phyloP scores from a whole-genome alignment of 345 rosid genomes.

The Populus simonii region DNA sequence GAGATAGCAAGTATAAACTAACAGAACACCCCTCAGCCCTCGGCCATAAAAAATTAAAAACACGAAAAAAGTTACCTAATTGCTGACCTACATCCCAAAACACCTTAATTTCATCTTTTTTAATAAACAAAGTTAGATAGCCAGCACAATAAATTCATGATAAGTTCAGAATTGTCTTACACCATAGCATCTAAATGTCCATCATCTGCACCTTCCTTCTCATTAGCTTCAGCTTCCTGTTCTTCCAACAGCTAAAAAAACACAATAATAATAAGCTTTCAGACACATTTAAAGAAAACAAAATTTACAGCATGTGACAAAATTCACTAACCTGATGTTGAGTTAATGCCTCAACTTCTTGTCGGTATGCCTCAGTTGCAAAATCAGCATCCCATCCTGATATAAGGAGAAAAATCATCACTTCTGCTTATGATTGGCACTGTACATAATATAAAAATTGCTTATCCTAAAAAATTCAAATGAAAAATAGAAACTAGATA shows the following conservation, averaged over 20 bases:
- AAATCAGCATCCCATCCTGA: constrained; percentile 99
- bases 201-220: constrained; percentile 65
- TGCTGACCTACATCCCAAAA: not conserved
- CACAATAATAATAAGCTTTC: constrained; percentile 11
- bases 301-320: not conserved
- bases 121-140: constrained; percentile 3
- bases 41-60: not conserved
- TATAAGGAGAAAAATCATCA: not conserved
- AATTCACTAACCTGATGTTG: constrained; percentile 74
- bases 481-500: not conserved
- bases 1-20: not conserved
- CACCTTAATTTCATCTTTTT: not conserved
- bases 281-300: not conserved
- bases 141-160: constrained; percentile 10
- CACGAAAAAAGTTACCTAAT: not conserved
- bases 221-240: constrained; percentile 82
- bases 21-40: not conserved
- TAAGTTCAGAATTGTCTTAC: constrained; percentile 54
- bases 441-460: not conserved
- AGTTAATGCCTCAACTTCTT: constrained; percentile 90
- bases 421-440: not conserved
- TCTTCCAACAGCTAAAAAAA: constrained; percentile 86
- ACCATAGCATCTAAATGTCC: constrained; percentile 39
- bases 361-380: constrained; percentile 99
- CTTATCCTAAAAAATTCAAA: constrained; percentile 6